Evolutionary conservation across 768 basidiomycete genomes (phyloP).

Genomic region (Podaxis sp.): DNA sequence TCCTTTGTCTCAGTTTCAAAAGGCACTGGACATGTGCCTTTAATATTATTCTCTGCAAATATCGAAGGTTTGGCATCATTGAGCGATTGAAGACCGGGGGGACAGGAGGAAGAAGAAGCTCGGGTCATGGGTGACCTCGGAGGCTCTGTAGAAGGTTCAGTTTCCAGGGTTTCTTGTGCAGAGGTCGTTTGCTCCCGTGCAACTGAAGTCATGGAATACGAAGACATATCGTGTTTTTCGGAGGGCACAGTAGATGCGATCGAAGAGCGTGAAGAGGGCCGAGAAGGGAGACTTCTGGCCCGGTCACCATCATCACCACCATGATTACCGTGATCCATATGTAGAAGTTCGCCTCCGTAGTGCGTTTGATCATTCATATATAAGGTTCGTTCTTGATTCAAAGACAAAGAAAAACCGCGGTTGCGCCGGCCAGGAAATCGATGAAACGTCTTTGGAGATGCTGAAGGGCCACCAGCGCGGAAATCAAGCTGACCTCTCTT

Average conservation of each 20-base stretch:
- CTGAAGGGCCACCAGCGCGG: neutral
- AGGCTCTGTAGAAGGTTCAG: neutral
- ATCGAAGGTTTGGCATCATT: neutral
- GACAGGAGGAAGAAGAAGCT: conserved; percentile 2
- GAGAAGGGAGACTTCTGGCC: conserved; percentile 28
- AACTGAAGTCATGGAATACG: conserved; percentile 17
- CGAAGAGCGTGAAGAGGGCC: conserved; percentile 56
- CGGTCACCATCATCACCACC: conserved; percentile 10
- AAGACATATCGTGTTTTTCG: conserved; percentile 30
- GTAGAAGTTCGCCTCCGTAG: conserved; percentile 3
- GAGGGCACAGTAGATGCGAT: conserved; percentile 54
- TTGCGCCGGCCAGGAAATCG: conserved; percentile 8
- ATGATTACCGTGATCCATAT: conserved; percentile 22
- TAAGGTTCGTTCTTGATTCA: neutral
- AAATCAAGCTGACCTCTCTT: conserved; percentile 19
- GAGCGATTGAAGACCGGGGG: neutral
- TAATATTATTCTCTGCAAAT: neutral
- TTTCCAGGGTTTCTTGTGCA: neutral
- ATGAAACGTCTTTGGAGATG: conserved; percentile 3
- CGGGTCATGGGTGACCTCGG: neutral
- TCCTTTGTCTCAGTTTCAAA: neutral
- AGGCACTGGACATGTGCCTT: neutral
- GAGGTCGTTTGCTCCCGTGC: neutral
- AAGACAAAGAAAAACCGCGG: neutral
- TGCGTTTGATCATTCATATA: neutral